Base-by-base conservation (phyloP, 345 rosid species). In the Nephelium lappaceum region DNA sequence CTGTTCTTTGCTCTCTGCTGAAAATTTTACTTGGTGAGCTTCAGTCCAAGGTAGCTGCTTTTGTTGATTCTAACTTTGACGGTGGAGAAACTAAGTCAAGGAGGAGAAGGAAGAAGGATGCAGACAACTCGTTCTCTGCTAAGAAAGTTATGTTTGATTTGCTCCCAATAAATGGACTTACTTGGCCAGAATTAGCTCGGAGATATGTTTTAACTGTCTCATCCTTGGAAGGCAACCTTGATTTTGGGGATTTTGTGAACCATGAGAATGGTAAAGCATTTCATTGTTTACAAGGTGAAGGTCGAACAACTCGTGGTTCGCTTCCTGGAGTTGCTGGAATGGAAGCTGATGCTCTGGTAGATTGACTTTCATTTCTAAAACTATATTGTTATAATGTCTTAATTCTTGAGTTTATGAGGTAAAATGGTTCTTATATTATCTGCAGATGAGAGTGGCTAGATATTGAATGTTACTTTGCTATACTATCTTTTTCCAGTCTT, bases 271-370 rank as follows among this genome's bases (percentile, higher is more conserved):
- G 79, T 75, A 82, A 82, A 79, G 82, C 81, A 16, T 78, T 85
- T 45, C 77, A 75, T 61, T 82, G 81, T 77, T 80, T 85, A 21
- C 83, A 71, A 65, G 85, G 83, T 16, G 79, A 77, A 49, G 62
- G 80, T 72, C 75, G 81, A 65, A 78, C 79, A 61, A 76, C 77
- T 45, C 15, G 41, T 55, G 75, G 81, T 77, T 77, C 85, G 71
- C 81, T 57, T 80, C 83, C 77, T 0, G 80, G 83, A 61, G 79
- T 80, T 58, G 87, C 83, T 24, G 69, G 73, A 66, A 79, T 85
- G 78, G 87, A 85, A 71, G 81, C 85, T 57, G 83, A 85, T 69
- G 87, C 85, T 77, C 83, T 82, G 85, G 87, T 85, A 82, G 82
- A 82, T 77, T 85, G 83, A 80, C 58, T 82, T 74, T 79, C 83